Base-by-base conservation (phyloP, 345 rosid species). In the Atalantia buxifolia region DNA sequence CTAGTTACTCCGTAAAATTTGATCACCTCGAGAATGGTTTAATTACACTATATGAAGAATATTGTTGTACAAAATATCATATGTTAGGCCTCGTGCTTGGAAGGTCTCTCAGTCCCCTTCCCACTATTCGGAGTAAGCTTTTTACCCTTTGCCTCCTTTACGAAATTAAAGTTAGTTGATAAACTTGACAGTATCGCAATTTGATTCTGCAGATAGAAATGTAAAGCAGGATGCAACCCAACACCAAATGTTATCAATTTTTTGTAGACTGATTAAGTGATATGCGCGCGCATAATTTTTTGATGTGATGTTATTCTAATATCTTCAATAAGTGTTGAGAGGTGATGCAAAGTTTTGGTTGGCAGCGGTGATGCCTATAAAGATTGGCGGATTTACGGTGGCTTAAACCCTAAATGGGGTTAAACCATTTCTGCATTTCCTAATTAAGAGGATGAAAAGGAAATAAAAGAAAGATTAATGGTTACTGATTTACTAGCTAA, bases 1-100 rank as follows among this genome's bases (percentile, higher is more conserved):
- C 76, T 88, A 30, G 88, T 86, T 72, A 80, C 89, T 72, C 84
- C 89, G 14, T 80, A 69, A 81, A 80, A 48, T 48, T 71, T 57
- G 40, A 42, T 50, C 22, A 28, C 55, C 36, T 42, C 0, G 2
- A 14, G 38, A 10, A 64, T n/a, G 65, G 21, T 35, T 57, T 25
- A 10, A 25, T 21, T 63, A 40, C 21, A 10, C 31, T 71, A 62
- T 66, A 80, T 60, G 64, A 57, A 28, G 7, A 48, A 22, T 19
- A 57, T 5, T 72, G 36, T 4, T 72, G 80, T 71, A 66, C 45
- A 83, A 24, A 40, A 68, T 30, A 21, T 31, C n/a, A 24, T 24
- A 7, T 67, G 19, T 45, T 45, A 48, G 62, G 30, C 68, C 56
- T 56, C 25, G 7, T 25, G 64, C 7, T 50, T 4, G 31, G 24